Base-by-base conservation (phyloP, 139 green algal genomes). In the Chlorella sp. region DNA sequence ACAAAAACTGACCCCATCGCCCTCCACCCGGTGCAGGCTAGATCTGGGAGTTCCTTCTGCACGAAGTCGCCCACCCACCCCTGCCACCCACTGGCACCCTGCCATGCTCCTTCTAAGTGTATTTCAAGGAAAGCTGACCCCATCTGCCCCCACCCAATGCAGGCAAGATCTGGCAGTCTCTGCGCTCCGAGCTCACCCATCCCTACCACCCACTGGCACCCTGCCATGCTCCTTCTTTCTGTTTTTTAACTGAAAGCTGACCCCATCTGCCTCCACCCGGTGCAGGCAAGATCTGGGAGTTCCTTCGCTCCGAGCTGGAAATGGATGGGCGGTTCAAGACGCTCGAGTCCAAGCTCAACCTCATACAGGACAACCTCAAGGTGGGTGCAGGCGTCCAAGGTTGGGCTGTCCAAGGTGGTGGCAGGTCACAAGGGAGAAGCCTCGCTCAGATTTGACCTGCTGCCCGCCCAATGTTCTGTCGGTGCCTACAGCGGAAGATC, bases 321-420 rank as follows among this genome's bases (percentile, higher is more conserved):
- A 94, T 96, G 71, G 94, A 95, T 24, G 83, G 48, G 37, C 91
- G 94, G 34, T 95, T 95, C 81, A 88, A 94, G 71, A 93, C 89
- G 26, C 81, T 96, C 1, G 86, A 95, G 75, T 86, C 91, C 69
- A 96, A 96, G 94, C 91, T 96, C 79, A 76, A 95, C 69, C 79
- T 96, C 11, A 89, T 96, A 9, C 94, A 96, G 87, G 92, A 95
- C 85, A 96, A 96, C 86, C 80, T 96, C 15, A 96, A 96, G 86
- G 86, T 73, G 34, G 48, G 48, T 57, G 48, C 48, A 57, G 48
- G 48, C 48, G 48, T 57, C 48, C 48, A 57, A 57, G 48, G 9
- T 57, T 57, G 9, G 48, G 48, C 7, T 57, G 48, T 57, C 48
- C 48, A 57, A 57, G 48, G 48, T 57, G 48, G 9, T 9, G n/a